A percentile compares a stretch with the other conserved stretches of the same genome.
These are phyloP conservation scores for Blastobotrys niveus DNA, from an alignment of 1,139 yeast genomes.

Conservation along the genomic window DNA sequence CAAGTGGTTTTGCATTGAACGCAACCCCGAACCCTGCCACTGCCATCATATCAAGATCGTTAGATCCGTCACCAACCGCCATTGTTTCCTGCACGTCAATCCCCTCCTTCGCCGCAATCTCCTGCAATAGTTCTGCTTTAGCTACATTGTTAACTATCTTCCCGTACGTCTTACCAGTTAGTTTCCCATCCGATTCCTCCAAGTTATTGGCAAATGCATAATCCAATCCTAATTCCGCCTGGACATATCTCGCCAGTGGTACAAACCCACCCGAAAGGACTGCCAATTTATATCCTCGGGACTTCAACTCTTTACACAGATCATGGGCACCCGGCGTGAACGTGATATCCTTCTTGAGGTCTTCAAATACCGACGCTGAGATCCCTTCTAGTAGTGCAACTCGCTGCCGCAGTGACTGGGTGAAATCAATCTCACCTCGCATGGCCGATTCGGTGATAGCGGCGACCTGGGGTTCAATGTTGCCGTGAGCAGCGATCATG, in stretches of 20 bases:
- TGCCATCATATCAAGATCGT: conserved; percentile 89
- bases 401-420: conserved; percentile 68
- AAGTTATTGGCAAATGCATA: conserved; percentile 79
- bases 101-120: conserved; percentile 59
- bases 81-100: conserved; percentile 51
- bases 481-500: conserved; percentile 83
- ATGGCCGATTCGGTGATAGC: conserved; percentile 88
- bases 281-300: conserved; percentile 62
- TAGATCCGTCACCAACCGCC: conserved; percentile 98
- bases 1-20: conserved; percentile 95
- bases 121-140: conserved; percentile 67
- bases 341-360: conserved; percentile 58
- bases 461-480: conserved; percentile 68
- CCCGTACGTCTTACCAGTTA: conserved; percentile 59
- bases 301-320: conserved; percentile 57
- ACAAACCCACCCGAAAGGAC: conserved; percentile 94
- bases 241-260: conserved; percentile 76
- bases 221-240: conserved; percentile 63
- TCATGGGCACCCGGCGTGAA: conserved; percentile 82
- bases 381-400: conserved; percentile 78
- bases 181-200: conserved; percentile 45
- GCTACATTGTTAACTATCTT: conserved; percentile 78
- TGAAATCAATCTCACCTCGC: conserved; percentile 95
- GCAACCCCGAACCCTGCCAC: conserved; percentile 93
- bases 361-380: conserved; percentile 72